Conservation (phyloP, 2,329 filamentous ascomycete genomes). For the Botryotinia globosa region DNA sequence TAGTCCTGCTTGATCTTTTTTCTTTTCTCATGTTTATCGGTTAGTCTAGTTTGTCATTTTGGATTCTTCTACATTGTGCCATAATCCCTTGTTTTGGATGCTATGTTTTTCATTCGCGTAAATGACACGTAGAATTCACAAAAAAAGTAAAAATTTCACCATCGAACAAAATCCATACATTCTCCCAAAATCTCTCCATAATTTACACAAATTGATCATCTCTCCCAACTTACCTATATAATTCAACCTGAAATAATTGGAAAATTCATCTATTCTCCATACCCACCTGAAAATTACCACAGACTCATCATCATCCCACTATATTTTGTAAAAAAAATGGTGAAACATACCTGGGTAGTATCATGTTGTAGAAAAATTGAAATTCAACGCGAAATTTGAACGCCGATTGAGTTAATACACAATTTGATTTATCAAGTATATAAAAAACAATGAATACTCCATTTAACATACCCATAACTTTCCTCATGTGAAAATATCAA, state of each 20-base stretch:
- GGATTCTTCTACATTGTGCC: not conserved
- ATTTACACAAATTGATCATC: not conserved
- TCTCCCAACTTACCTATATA: not conserved
- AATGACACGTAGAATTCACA: rapidly evolving
- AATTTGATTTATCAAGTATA: not conserved
- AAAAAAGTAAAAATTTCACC: no score
- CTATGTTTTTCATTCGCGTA: rapidly evolving
- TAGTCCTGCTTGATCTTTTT: not conserved
- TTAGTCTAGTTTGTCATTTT: not conserved
- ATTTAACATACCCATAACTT: rapidly evolving
- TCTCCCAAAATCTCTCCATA: not conserved
- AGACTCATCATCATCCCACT: not conserved
- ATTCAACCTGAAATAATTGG: rapidly evolving
- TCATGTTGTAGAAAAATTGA: not conserved
- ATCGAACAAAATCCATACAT: not conserved
- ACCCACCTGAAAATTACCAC: not conserved
- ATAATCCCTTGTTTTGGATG: not conserved
- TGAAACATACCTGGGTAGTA: no score
- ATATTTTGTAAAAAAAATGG: not conserved
- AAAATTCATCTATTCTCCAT: not conserved
- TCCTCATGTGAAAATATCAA: not conserved
- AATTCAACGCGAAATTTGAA: rapidly evolving
- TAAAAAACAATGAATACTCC: rapidly evolving
- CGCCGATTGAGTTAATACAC: not conserved
- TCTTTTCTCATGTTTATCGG: not conserved